Base-by-base conservation (phyloP, 2,329 filamentous ascomycete species). In the Pseudopithomyces maydicus region DNA sequence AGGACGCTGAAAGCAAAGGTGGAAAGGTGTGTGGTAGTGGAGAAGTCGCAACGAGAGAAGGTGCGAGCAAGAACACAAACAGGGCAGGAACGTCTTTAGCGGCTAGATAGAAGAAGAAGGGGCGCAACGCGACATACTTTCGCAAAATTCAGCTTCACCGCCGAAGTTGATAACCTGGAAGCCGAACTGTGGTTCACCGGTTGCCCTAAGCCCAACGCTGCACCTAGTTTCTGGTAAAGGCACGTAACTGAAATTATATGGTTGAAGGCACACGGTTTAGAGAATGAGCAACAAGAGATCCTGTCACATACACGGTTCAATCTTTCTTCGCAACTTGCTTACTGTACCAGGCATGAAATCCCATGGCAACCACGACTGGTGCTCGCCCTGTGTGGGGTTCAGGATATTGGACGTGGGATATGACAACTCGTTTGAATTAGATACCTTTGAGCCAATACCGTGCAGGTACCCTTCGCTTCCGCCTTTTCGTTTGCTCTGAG, bases 401-500 rank as follows among this genome's bases (percentile, higher is more conserved):
- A 59, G 47, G 61, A 63, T 57, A 63, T 56, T 26, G 58, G 56
- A 56, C 47, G 35, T 29, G 26, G 44, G 36, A n/a, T 39, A 52
- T 52, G 29, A 43, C 20, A 47, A 50, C 58, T 41, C 47, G 56
- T 62, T 59, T 56, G 48, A 50, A 59, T 62, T 19, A 56, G 38
- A 45, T 58, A 17, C 38, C 43, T 11, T 32, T 41, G 46, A 39
- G 14, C 44, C 38, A 42, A 22, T 50, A 51, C 42, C 23, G 19
- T 64, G 66, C 60, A 68, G 59, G 46, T 54, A 64, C 58, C 61
- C 61, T 59, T 62, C 54, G 53, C 59, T 56, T 61, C 42, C 29
- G 35, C 17, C 42, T 32, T 39, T 46, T 39, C 41, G 49, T 56
- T 58, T 58, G 48, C 35, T 51, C 22, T 33, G 11, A 39, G n/a